Conservation (phyloP, 1,284 basidiomycete species). For the Puccinia novopanici region DNA sequence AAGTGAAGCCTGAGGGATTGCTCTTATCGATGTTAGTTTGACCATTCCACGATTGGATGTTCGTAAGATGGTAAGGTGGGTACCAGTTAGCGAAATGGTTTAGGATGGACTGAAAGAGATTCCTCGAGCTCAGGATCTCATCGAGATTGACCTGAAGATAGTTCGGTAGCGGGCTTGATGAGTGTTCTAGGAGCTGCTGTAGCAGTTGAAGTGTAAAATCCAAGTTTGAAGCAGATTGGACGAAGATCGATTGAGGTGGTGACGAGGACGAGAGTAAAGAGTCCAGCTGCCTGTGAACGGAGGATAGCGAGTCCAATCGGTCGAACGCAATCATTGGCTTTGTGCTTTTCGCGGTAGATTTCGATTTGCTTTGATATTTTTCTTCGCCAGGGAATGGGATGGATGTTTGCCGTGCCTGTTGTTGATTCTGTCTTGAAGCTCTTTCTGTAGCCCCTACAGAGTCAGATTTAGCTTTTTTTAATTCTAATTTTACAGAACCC, state of each 20-base stretch:
- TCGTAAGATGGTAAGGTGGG: conserved; percentile 2
- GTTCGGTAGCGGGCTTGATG: not conserved
- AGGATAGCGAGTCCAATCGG: not conserved
- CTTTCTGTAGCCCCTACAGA: too few species aligned
- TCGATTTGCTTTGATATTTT: too few species aligned
- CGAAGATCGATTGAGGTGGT: conserved; percentile 27
- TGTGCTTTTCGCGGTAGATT: too few species aligned
- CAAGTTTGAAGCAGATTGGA: conserved; percentile 40
- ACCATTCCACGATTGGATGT: conserved; percentile 30
- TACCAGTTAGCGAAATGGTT: conserved; percentile 39
- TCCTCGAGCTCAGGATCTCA: conserved; percentile 7
- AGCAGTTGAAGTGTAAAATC: not conserved
- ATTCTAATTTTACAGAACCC: too few species aligned
- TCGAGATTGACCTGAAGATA: conserved; percentile 20
- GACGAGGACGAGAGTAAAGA: conserved; percentile 21
- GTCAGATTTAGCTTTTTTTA: too few species aligned
- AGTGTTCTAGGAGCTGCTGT: not conserved
- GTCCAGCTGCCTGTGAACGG: conserved; percentile 1
- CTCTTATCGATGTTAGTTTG: not conserved
- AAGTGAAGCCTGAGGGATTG: not conserved
- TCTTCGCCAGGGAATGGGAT: too few species aligned
- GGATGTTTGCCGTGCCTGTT: too few species aligned
- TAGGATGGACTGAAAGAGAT: conserved; percentile 22
- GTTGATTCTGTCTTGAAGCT: too few species aligned
- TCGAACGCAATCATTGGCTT: conserved; percentile 1